Evolutionary conservation across 495 filamentous ascomycete species (phyloP).

Genomic region (Neurospora sp.): DNA sequence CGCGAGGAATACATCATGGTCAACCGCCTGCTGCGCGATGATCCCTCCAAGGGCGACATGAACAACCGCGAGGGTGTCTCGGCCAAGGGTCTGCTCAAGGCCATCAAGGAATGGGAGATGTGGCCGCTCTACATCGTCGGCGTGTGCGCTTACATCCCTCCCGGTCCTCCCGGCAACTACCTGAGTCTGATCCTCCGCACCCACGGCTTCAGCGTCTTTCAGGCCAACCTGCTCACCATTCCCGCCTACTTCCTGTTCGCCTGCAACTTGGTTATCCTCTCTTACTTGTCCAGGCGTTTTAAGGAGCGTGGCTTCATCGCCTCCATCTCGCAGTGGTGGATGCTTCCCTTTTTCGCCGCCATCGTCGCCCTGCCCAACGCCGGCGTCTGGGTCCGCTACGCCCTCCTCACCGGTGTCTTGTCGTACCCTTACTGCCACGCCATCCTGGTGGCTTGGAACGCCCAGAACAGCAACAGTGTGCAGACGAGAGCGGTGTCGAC

Average conservation of each 20-base stretch:
- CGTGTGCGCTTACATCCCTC: constrained; percentile 43
- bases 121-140: constrained; percentile 51
- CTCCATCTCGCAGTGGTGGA: constrained; percentile 44
- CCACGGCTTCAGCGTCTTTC: constrained; percentile 44
- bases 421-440: constrained; percentile 54
- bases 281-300: constrained; percentile 44
- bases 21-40: constrained; percentile 53
- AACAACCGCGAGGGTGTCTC: constrained; percentile 47
- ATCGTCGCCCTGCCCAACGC: constrained; percentile 33
- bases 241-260: constrained; percentile 38
- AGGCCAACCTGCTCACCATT: constrained; percentile 44
- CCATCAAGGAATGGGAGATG: constrained; percentile 44
- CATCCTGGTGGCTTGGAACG: constrained; percentile 50
- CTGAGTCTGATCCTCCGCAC: constrained; percentile 38
- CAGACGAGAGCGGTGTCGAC: constrained; percentile 50
- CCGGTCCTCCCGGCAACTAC: constrained; percentile 32
- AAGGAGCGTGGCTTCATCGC: constrained; percentile 45
- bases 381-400: constrained; percentile 43
- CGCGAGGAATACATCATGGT: constrained; percentile 51
- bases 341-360: constrained; percentile 42
- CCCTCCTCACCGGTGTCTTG: constrained; percentile 41
- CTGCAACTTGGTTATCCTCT: constrained; percentile 33
- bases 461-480: constrained; percentile 52
- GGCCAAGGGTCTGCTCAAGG: constrained; percentile 34
- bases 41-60: constrained; percentile 55